phyloP scores from a whole-genome alignment of 345 rosid genomes.

The Stellera chamaejasme region DNA sequence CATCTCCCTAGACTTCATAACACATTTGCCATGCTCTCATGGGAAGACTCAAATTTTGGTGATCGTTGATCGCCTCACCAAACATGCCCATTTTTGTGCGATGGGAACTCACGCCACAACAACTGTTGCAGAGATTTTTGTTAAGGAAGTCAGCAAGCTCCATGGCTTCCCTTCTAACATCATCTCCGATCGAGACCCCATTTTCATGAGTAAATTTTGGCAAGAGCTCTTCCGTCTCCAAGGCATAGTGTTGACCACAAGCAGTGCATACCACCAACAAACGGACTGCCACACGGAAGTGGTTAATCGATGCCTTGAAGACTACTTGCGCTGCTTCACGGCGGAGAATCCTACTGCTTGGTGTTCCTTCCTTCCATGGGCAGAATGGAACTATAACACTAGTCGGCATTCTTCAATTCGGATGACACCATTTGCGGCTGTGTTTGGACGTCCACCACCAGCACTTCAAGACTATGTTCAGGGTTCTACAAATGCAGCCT shows the following conservation, averaged over 20 bases:
- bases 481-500: background rate
- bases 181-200: background rate
- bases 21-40: background rate
- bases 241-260: background rate
- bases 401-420: background rate
- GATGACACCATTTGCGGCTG: background rate
- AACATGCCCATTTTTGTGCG: background rate
- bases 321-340: background rate
- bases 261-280: background rate
- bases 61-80: background rate
- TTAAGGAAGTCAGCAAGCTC: background rate
- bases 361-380: background rate
- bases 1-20: background rate
- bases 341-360: background rate
- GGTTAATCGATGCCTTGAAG: background rate
- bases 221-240: background rate
- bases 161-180: background rate
- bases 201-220: background rate
- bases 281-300: background rate
- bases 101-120: background rate
- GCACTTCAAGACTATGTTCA: background rate
- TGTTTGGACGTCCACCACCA: background rate
- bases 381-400: background rate
- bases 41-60: background rate
- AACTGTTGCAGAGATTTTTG: background rate